Base-by-base conservation (phyloP, 2,329 filamentous ascomycete species). In the Fusarium ramigenum region DNA sequence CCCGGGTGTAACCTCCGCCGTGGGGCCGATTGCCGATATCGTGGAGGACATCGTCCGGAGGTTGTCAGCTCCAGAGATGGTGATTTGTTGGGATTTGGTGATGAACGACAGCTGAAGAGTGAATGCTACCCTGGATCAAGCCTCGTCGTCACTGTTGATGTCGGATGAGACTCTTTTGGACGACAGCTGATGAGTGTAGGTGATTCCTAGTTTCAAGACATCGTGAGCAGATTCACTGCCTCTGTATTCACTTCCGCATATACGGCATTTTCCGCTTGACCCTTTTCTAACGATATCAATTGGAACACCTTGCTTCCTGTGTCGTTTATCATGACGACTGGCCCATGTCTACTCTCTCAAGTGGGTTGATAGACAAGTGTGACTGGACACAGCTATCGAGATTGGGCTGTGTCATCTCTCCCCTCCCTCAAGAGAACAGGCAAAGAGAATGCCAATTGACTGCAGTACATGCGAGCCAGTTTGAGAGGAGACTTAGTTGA, bases 1-100 rank as follows among this genome's bases (percentile, higher is more conserved):
- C 70, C 58, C 70, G 44, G 32, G n/a, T 58, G 66, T 40, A 58
- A 53, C 66, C 70, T 74, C 70, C 66, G 49, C 14, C n/a, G 58
- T 56, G 70, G 70, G 66, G 70, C 70, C 62, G 70, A 34, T 54
- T 37, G 2, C 70, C 70, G 66, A 60, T 60, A 47, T 47, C 23
- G 11, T 57, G 62, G 70, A 58, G 34, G 42, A 53, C 44, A 43
- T 25, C 43, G 36, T 74, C 70, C 61, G 61, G 62, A 44, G 46
- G 42, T 44, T 66, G 36, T 43, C 46, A 52, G 49, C 42, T 28
- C n/a, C 30, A 18, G 34, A 50, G 12, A 19, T 50, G 6, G 18
- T 59, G 32, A 60, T 66, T 56, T 28, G 28, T 28, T 58, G 19
- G 25, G 18, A 15, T 36, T 28, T 10, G 16, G 5, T 21, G 9